A percentile compares a stretch with the other conserved stretches of the same genome.
Evolutionary conservation across 192 early-diverging fungal species (phyloP).

Genomic region (Umbelopsis sp.): DNA sequence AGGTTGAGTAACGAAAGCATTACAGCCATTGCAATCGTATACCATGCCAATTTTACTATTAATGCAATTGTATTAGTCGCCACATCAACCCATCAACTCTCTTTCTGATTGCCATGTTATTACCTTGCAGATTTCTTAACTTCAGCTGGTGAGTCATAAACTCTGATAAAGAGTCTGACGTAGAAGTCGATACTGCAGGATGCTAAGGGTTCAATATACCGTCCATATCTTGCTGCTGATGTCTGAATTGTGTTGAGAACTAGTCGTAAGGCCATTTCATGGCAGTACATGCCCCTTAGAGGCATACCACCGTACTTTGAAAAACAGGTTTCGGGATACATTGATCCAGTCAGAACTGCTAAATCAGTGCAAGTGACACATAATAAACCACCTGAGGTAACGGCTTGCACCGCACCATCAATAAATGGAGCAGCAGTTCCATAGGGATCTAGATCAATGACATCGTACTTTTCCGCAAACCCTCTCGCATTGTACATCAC

Average conservation of each 20-base stretch:
- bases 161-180: slow-evolving; percentile 92
- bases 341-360: slow-evolving; percentile 90
- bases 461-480: slow-evolving; percentile 64
- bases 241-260: slow-evolving; percentile 83
- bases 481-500: slow-evolving; percentile 73
- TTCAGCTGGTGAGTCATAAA: slow-evolving; percentile 69
- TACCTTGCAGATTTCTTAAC: slow-evolving; percentile 80
- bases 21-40: slow-evolving; percentile 86
- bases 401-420: slow-evolving; percentile 91
- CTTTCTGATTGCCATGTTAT: not conserved
- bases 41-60: slow-evolving; percentile 78
- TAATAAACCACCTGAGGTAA: slow-evolving; percentile 85
- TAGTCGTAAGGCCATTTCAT: slow-evolving; percentile 94
- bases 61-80: not conserved
- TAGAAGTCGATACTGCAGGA: slow-evolving; percentile 99
- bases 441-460: slow-evolving; percentile 97
- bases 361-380: slow-evolving; percentile 99
- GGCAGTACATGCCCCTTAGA: slow-evolving; percentile 84
- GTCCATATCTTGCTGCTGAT: slow-evolving; percentile 81
- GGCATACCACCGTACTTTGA: slow-evolving; percentile 96
- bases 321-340: slow-evolving; percentile 83
- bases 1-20: slow-evolving; percentile 69
- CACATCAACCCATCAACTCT: no score
- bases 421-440: slow-evolving; percentile 95
- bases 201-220: slow-evolving; percentile 85